Base-by-base conservation (phyloP, 192 early-diverging fungal genomes). In the Coemansia sp. region DNA sequence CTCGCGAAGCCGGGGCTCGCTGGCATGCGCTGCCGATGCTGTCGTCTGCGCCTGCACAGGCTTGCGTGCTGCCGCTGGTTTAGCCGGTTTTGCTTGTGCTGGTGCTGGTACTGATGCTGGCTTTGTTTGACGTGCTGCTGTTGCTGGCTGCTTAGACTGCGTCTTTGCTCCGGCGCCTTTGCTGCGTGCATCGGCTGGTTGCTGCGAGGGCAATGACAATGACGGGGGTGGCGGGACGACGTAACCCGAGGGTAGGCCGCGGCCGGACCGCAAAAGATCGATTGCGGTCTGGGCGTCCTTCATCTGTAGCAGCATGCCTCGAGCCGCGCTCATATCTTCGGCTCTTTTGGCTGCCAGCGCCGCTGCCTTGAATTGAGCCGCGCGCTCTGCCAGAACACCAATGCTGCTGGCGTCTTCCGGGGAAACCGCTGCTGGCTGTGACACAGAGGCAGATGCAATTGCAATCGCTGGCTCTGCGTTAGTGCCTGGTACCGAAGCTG, bases 261-360 rank as follows among this genome's bases (percentile, higher is more conserved):
- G 57, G 8, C 72, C 61, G 7, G 60, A 30, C 30, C 38, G 56
- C 29, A 66, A 45, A 8, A 58, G 28, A 18, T 38, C 34, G 17
- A 45, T 38, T 11, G 71, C 64, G 10, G 61, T 22, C 63, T 80
- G 72, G 7, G 61, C 56, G 5, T 57, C 42, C 60, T 69, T 80
- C 69, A 75, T 68, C 33, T 68, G 68, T 18, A 71, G 48, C 14
- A 75, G 68, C 56, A 80, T 60, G 51, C 67, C 65, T 1, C 72
- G 72, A 7, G 72, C 72, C 3, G 22, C 40, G 48, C 57, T 49
- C 68, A 75, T 72, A 40, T 68, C 45, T 20, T 68, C 68, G 38
- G 68, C 68, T 0, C 69, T 72, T 56, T 80, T 75, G 7, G 72
- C 61, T 7, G 59, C 57, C 57, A 75, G 62, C 8, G 77, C 72